These are phyloP conservation scores for Cytospora chrysosperma DNA, from an alignment of 2,329 filamentous ascomycete genomes.

Conservation along the genomic window DNA sequence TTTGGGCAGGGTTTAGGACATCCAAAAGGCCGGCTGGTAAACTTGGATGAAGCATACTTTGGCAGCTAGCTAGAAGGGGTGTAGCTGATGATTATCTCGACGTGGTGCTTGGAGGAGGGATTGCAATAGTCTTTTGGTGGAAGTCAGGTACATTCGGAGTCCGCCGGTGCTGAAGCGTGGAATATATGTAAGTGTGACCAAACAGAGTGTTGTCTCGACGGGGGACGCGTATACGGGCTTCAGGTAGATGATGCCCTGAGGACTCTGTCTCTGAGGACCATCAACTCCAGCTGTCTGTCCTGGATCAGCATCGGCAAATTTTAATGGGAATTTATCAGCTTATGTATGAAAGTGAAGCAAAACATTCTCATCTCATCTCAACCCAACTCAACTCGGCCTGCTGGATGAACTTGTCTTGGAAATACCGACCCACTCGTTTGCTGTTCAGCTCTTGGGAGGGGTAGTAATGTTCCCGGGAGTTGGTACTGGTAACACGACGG, in stretches of 20 bases:
- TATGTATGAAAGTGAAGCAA: slow-evolving; percentile 18
- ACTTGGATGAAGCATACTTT: slow-evolving; percentile 5
- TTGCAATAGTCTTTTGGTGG: background rate
- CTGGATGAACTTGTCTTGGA: slow-evolving; percentile 8
- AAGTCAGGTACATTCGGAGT: background rate
- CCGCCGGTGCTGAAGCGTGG: background rate
- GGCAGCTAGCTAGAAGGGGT: background rate
- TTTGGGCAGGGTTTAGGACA: background rate
- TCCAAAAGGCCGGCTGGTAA: background rate
- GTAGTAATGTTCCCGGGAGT: background rate
- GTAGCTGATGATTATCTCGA: background rate
- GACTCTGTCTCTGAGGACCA: slow-evolving; percentile 1
- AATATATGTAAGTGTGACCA: slow-evolving; percentile 5
- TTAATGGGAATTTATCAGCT: background rate
- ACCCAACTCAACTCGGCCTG: slow-evolving; percentile 2
- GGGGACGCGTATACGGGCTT: slow-evolving; percentile 12
- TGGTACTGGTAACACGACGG: background rate
- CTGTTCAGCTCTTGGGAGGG: background rate
- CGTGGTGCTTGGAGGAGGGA: background rate
- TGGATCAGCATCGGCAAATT: background rate
- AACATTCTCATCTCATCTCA: slow-evolving; percentile 2
- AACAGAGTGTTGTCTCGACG: slow-evolving; percentile 13
- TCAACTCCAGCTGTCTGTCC: background rate
- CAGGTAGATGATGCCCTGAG: background rate
- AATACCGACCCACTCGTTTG: background rate